Evolutionary conservation across 768 basidiomycete species (phyloP).

Genomic region (Naganishia friedmannii): DNA sequence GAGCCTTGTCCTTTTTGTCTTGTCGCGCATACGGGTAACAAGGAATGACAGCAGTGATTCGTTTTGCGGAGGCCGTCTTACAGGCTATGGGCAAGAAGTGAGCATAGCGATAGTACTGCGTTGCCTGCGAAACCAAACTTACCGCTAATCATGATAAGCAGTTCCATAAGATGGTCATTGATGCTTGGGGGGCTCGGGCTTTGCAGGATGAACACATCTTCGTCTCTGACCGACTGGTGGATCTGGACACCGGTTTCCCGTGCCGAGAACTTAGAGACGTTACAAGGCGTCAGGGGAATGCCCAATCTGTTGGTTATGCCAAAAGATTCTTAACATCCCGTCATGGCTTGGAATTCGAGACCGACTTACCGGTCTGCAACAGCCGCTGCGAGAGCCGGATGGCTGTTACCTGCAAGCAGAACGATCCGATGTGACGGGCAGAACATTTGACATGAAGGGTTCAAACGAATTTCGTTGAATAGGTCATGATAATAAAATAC

Average conservation of each 20-base stretch:
- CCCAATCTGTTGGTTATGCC: conserved; percentile 65
- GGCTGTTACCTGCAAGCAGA: conserved; percentile 74
- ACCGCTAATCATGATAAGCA: conserved; percentile 96
- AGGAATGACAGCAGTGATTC: conserved; percentile 97
- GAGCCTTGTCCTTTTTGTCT: conserved; percentile 99
- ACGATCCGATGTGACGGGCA: conserved; percentile 11
- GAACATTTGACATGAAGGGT: neutral
- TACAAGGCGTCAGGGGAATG: conserved; percentile 78
- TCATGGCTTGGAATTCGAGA: neutral
- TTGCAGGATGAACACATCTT: conserved; percentile 98
- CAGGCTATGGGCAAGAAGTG: conserved; percentile 58
- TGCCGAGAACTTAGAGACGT: conserved; percentile 80
- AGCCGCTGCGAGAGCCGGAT: conserved; percentile 89
- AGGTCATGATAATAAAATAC: conserved; percentile 10
- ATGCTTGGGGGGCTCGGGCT: conserved; percentile 54
- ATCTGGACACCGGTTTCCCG: conserved; percentile 91
- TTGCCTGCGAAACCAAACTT: conserved; percentile 26
- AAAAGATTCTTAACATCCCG: neutral
- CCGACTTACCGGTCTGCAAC: conserved; percentile 77
- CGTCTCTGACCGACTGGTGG: conserved; percentile 90
- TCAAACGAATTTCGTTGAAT: neutral
- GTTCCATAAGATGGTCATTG: conserved; percentile 94
- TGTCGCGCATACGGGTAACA: conserved; percentile 95
- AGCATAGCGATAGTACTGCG: neutral
- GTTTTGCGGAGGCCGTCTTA: conserved; percentile 96